These are phyloP conservation scores for Brettanomyces bruxellensis DNA, from an alignment of 805 yeast genomes.

Conservation along the genomic window DNA sequence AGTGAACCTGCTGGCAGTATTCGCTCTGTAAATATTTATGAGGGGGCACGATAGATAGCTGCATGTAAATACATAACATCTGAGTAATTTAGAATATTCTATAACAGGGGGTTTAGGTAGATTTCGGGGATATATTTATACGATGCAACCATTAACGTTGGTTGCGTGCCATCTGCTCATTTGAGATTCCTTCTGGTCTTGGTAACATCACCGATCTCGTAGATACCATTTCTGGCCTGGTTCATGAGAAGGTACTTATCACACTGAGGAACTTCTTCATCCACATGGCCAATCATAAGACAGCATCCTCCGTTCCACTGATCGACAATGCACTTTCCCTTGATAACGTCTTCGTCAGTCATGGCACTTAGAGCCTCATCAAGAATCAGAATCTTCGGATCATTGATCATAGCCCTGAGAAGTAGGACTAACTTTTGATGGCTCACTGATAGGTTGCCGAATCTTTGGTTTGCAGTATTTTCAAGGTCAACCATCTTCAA, in stretches of 20 bases:
- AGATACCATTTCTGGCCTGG: conserved; percentile 23
- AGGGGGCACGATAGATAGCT: neutral
- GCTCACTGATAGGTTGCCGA: conserved; percentile 52
- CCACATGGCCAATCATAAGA: conserved; percentile 75
- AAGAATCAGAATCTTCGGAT: conserved; percentile 68
- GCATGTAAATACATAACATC: neutral
- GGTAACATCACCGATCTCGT: conserved; percentile 19
- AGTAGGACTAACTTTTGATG: conserved; percentile 74
- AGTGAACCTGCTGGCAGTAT: neutral
- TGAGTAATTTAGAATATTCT: too few species aligned
- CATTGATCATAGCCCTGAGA: conserved; percentile 66
- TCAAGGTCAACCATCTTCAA: conserved; percentile 37
- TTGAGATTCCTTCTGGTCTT: neutral
- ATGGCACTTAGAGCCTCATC: conserved; percentile 94
- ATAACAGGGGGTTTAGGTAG: too few species aligned
- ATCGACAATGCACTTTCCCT: conserved; percentile 44
- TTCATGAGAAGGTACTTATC: conserved; percentile 38
- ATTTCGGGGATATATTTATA: too few species aligned
- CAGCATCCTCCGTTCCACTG: conserved; percentile 57
- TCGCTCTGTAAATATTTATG: neutral
- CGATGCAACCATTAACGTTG: too few species aligned
- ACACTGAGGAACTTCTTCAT: conserved; percentile 69
- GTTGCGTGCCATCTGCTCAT: neutral
- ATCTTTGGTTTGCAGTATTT: conserved; percentile 27
- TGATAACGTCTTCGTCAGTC: conserved; percentile 53